Base-by-base conservation (phyloP, 1,284 basidiomycete genomes). In the Sporisorium iseilematis-ciliati region DNA sequence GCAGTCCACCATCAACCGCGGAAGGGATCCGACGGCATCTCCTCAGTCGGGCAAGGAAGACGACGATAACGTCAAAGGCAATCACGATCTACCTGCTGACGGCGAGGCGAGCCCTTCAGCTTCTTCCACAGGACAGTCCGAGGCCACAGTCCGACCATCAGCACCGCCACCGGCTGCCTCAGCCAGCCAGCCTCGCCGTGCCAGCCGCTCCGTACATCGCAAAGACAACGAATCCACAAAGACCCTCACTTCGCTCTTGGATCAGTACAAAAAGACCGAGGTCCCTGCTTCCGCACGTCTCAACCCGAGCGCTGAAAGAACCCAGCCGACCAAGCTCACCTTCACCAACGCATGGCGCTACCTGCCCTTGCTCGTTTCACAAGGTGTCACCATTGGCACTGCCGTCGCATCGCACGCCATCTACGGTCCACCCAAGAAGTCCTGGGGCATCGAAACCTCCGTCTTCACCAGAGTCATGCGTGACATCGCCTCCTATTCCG, bases 401-500 rank as follows among this genome's bases (percentile, higher is more conserved):
- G 81, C 82, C 2, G 73, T 85, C 35, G 82, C 78, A 8, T 83
- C 81, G 7, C 83, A 85, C 49, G 82, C 82, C 50, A 73, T 85
- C 58, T 83, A 84, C 88, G 93, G 93, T 3, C 93, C 94, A 1
- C 90, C 91, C 41, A 91, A 90, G 81, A 91, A 92, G 84, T 91
- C 91, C 4, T 95, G 93, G 93, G 92, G 93, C 0, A 90, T 95
- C 55, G 91, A 94, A 84, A 83, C 86, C 68, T 82, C 83, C 2
- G 73, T 86, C 46, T 84, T 87, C 66, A 92, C 91, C 8, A 90
- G 90, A 62, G 88, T 97, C 76, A 92, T 97, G 89, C 90, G 95
- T 63, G 93, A 94, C 60, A 90, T 93, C 25, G 91, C 91, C 10
- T 88, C 90, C 46, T 93, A 97, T 84, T 92, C 93, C 11, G 90